phyloP scores from a whole-genome alignment of 345 rosid species.

The Lenwebbia sp. region DNA sequence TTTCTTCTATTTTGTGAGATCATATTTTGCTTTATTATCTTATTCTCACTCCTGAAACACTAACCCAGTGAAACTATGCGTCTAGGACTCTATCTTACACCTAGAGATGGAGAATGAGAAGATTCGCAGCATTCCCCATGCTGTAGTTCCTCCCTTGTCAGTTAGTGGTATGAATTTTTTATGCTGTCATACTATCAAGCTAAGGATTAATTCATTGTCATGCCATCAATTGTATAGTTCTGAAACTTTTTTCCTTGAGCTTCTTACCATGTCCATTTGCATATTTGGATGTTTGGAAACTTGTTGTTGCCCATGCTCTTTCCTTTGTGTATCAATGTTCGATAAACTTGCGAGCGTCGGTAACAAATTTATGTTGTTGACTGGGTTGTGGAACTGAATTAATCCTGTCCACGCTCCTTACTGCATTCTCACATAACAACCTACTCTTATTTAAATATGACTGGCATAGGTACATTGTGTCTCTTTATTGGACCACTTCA shows the following conservation, averaged over 20 bases:
- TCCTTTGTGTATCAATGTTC: background rate
- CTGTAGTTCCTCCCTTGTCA: background rate
- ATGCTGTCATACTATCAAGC: background rate
- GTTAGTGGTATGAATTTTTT: background rate
- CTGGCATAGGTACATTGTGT: background rate
- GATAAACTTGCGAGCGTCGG: background rate
- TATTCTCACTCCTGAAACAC: background rate
- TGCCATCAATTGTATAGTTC: background rate
- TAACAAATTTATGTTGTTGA: background rate
- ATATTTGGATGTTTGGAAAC: background rate
- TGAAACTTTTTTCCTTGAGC: background rate
- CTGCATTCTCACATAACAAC: background rate
- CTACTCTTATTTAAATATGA: background rate
- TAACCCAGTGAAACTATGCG: background rate
- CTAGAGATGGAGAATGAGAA: background rate
- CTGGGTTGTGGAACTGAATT: background rate
- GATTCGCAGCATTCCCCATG: background rate
- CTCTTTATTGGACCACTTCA: background rate
- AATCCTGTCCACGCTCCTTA: background rate
- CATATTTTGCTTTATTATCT: background rate
- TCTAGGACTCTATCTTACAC: background rate
- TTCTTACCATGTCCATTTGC: background rate
- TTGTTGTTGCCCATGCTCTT: background rate
- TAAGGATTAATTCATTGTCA: background rate
- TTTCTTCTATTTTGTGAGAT: background rate